Conservation (phyloP, 345 rosid genomes). For the Cardamine chenopodiifolia region DNA sequence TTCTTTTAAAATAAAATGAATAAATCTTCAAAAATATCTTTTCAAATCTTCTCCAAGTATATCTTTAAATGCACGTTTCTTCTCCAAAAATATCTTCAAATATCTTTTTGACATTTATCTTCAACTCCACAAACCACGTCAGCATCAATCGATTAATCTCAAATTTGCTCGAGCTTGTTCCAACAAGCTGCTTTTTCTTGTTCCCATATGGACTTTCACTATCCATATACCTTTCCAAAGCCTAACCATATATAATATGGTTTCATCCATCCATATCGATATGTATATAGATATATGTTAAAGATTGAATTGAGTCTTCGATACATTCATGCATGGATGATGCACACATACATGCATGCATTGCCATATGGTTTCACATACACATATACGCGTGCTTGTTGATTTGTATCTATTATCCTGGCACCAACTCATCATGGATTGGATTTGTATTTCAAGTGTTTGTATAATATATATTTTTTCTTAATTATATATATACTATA, state of each 20-base stretch:
- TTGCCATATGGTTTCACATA: constrained; percentile 4
- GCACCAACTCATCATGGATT: constrained; percentile 1
- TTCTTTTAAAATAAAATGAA: no score
- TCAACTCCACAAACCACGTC: no score
- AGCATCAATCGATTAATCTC: no score
- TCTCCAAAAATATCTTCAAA: no score
- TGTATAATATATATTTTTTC: background rate
- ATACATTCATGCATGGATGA: constrained; percentile 16
- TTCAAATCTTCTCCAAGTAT: no score
- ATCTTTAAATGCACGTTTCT: no score
- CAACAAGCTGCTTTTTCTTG: no score
- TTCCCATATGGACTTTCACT: no score
- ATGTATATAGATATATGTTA: background rate
- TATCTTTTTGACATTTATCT: no score
- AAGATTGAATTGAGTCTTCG: background rate
- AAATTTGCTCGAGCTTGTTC: no score
- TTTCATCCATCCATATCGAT: constrained; percentile 11
- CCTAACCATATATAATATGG: constrained; percentile 31
- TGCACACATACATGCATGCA: constrained; percentile 4
- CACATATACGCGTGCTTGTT: background rate
- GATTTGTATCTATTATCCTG: background rate
- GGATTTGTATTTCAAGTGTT: background rate
- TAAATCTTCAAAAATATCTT: no score
- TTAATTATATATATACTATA: no score
- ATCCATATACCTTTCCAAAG: constrained; percentile 6